Evolutionary conservation across 1,284 basidiomycete genomes (phyloP), one percentile per base, ranked within the genome.

Genomic region (Filobasidium uniguttulatum): DNA sequence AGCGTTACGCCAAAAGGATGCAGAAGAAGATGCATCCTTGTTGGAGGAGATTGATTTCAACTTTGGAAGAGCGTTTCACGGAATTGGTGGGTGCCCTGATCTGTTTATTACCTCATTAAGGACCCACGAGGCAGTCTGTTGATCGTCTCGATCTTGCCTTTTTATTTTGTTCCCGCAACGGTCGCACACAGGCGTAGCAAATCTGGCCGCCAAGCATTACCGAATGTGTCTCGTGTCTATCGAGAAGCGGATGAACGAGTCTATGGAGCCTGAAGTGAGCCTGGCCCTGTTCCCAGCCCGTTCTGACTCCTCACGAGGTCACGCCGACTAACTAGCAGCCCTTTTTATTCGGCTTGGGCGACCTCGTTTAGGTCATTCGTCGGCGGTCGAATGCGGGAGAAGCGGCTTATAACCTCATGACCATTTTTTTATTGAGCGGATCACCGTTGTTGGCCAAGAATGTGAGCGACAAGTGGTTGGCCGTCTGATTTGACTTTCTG

Each of bases 1-100:
- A 5, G 19, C n/a, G 3, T n/a, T 46, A 15, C 5, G 28, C 26
- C 15, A 70, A 73, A 17, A 60, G 83, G 28, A 62, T 55, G 34
- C 30, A 72, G 77, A 41, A 52, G 69, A 73, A 51, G 44, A 61
- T 57, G 52, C 26, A 20, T 25, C 45, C 5, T 28, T 48, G 53
- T 40, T 73, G 14, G 74, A 77, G 38, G 85, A 90, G 62, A 81
- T 90, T 1, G 88, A 96, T 57, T 97, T 81, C 68, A 97, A 97
- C 64, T 85, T 87, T 62, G 93, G 83, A 0, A 73, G 93, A 37
- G 77, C 81, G 0, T 94, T 94, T 63, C 91, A 98, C 62, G 83
- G 89, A 50, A 72, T 97, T 14, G 85, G 89, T 88, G 28, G 60
- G 58, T 71, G 7, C 35, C 22, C 4, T 26, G 29, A 7, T n/a